These are phyloP conservation scores for Phytophthora sansomeana DNA, from an alignment of 352 stramenopile genomes.

Conservation along the genomic window DNA sequence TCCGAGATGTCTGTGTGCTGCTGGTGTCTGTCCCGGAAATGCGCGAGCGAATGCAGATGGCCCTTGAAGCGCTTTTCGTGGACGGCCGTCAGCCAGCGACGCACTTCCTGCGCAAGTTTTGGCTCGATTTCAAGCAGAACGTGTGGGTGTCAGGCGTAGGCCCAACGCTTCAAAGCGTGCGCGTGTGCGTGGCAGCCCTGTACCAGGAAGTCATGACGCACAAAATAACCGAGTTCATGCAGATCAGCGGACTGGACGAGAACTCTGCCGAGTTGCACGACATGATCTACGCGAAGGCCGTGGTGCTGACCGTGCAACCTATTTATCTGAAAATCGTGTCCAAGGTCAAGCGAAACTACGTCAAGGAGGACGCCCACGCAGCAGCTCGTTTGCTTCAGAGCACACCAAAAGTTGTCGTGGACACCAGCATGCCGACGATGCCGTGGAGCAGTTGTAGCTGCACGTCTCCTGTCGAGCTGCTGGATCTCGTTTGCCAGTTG, in stretches of 20 bases:
- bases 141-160: slow-evolving; percentile 34
- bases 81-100: slow-evolving; percentile 49
- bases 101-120: slow-evolving; percentile 54
- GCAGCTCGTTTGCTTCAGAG: slow-evolving; percentile 28
- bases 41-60: slow-evolving; percentile 48
- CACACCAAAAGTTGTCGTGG: slow-evolving; percentile 21
- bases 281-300: slow-evolving; percentile 46
- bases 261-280: slow-evolving; percentile 37
- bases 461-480: slow-evolving; percentile 41
- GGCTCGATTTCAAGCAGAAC: slow-evolving; percentile 57
- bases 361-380: slow-evolving; percentile 36
- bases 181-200: slow-evolving; percentile 40
- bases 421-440: slow-evolving; percentile 23
- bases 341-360: slow-evolving; percentile 48
- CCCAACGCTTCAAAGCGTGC: slow-evolving; percentile 38
- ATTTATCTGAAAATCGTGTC: slow-evolving; percentile 47
- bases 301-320: slow-evolving; percentile 46
- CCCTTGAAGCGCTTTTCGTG: slow-evolving; percentile 55
- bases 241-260: slow-evolving; percentile 56
- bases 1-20: slow-evolving; percentile 55
- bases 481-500: slow-evolving; percentile 38
- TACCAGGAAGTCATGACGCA: slow-evolving; percentile 44
- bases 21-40: slow-evolving; percentile 38
- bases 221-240: slow-evolving; percentile 52
- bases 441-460: slow-evolving; percentile 38